Evolutionary conservation across 176 grass and related monocot species (phyloP), one percentile per base, ranked within the genome.

Genomic region (Aechmea fasciata): DNA sequence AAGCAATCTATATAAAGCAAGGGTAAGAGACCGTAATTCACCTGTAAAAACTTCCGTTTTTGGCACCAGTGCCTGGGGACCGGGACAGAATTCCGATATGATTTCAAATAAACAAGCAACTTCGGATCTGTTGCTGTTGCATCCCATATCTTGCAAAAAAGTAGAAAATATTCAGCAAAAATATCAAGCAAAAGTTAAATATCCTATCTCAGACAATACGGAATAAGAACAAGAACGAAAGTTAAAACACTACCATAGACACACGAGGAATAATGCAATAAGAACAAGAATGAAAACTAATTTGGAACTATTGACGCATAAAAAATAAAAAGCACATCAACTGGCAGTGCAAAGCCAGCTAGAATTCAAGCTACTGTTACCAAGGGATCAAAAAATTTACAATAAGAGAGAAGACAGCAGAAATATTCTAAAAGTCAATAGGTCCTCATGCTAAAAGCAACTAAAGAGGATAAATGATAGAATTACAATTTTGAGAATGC

Each of bases 51-150:
- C 68, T 96, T 96, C 18, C 83, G 78, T 57, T 96, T 96, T 66
- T 96, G 88, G 66, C 83, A 88, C 92, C 85, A 96, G 55, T 96
- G 88, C 29, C 88, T 88, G 79, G 92, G 92, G 51, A 96, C 88
- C 78, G 88, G 92, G 51, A 96, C 92, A 59, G 88, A 88, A 22
- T 96, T 91, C 65, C 85, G 79, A 75, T 91, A 90, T 59, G 88
- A 88, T 77, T 96, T 96, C 48, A 96, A 83, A 81, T 64, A 78
- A 11, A 88, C 88, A 51, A 96, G 83, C 63, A 91, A 83, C 57
- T 88, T 91, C 4, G 92, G 92, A 78, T 96, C 92, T 24, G 71
- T 18, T 8, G 92, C 83, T 41, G 92, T 91, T n/a, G 87, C 92
- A 82, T 96, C 92, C 88, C 88, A 96, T 47, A 96, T 85, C 92